Conservation (phyloP, 140 eudicot species). For the Senecio squalidus region DNA sequence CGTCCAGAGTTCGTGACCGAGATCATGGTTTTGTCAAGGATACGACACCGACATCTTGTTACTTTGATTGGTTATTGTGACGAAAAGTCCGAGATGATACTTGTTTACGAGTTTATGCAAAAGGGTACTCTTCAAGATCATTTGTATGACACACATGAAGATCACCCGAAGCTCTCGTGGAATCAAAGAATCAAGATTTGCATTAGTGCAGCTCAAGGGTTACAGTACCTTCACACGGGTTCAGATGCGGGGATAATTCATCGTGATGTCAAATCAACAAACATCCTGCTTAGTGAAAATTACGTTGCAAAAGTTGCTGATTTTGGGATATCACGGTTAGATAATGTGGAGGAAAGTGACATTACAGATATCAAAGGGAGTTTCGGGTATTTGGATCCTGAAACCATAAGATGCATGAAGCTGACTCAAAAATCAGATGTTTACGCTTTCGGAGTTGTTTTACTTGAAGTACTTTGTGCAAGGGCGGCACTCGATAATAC, state of each 20-base stretch:
- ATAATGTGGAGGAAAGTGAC: constrained; percentile 33
- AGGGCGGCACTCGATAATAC: constrained; percentile 37
- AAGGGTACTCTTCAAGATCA: constrained; percentile 64
- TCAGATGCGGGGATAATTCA: constrained; percentile 49
- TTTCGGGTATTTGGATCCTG: constrained; percentile 68
- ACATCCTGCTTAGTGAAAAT: constrained; percentile 46
- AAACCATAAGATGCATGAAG: constrained; percentile 38
- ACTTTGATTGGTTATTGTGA: constrained; percentile 66
- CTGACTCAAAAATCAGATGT: constrained; percentile 58
- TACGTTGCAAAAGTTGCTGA: constrained; percentile 61
- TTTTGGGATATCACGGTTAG: constrained; percentile 51
- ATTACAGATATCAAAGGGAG: constrained; percentile 48
- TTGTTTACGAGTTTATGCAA: constrained; percentile 67
- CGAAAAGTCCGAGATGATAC: constrained; percentile 57
- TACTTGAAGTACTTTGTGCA: constrained; percentile 60
- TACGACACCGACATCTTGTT: constrained; percentile 52
- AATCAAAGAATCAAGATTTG: constrained; percentile 45
- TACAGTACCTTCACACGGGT: constrained; percentile 56
- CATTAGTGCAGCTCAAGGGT: constrained; percentile 48
- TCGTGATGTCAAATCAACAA: constrained; percentile 65
- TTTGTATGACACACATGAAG: constrained; percentile 20
- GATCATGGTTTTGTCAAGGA: constrained; percentile 43
- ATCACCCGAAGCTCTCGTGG: constrained; percentile 37
- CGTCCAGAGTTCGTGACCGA: constrained; percentile 53
- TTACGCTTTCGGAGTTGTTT: constrained; percentile 60